Evolutionary conservation across 176 grass and related monocot genomes (phyloP).

Genomic region (Oryza glumipatula): DNA sequence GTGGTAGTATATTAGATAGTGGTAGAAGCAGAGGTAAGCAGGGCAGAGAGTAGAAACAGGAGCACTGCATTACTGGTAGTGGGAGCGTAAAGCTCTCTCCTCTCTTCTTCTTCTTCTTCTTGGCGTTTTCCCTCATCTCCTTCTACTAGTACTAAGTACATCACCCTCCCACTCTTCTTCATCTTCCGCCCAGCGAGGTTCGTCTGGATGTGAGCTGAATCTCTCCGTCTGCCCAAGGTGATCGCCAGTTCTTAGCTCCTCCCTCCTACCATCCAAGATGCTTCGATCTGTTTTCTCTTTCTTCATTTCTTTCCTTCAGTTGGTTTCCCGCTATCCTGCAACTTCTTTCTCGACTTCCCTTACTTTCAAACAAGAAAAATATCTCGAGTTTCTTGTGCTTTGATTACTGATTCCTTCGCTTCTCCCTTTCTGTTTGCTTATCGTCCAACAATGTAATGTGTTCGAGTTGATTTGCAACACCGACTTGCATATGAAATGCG

Average conservation of each 20-base stretch:
- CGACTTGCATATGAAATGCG: neutral
- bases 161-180: neutral
- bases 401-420: neutral
- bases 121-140: conserved; percentile 9
- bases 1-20: too few relatives aligned
- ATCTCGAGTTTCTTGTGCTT: conserved; percentile 12
- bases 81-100: too few relatives aligned
- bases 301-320: neutral
- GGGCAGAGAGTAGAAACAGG: too few relatives aligned
- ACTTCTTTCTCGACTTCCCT: neutral
- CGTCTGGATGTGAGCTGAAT: conserved; percentile 13
- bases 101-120: neutral
- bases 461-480: neutral
- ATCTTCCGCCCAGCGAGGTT: neutral
- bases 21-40: too few relatives aligned
- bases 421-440: neutral
- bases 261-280: neutral
- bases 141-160: too few relatives aligned
- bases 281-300: neutral
- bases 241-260: neutral
- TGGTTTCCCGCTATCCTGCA: neutral
- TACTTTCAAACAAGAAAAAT: neutral
- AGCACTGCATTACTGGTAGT: too few relatives aligned
- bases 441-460: neutral
- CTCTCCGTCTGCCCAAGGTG: conserved; percentile 32